Percentiles rank a stretch among this genome's conserved stretches.
These are phyloP conservation scores for Aspergillus vadensis DNA, from an alignment of 2,329 filamentous ascomycete genomes.

Conservation along the genomic window DNA sequence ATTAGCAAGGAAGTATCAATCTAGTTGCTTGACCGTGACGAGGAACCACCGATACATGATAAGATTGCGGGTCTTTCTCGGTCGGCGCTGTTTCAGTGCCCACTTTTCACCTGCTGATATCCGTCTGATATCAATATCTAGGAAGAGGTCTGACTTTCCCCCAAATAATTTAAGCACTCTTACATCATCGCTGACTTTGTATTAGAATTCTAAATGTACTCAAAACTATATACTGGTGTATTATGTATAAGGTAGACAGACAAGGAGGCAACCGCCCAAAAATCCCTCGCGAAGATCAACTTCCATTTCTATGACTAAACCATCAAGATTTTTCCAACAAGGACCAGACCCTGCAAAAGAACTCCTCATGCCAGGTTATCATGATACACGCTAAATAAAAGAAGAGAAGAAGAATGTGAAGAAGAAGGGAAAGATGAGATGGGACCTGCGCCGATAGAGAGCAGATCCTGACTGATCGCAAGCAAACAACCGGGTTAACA, in stretches of 20 bases:
- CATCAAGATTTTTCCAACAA: constrained; percentile 24
- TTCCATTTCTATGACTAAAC: constrained; percentile 40
- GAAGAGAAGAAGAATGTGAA: background rate
- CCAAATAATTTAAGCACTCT: background rate
- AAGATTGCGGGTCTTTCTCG: constrained; percentile 2
- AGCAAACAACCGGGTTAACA: constrained; percentile 59
- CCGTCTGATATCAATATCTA: too few species aligned
- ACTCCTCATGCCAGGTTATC: constrained; percentile 29
- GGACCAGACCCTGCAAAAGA: constrained; percentile 21
- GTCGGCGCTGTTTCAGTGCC: background rate
- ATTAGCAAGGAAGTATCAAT: too few species aligned
- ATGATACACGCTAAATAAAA: constrained; percentile 31
- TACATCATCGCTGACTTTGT: background rate
- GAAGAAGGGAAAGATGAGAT: constrained; percentile 1
- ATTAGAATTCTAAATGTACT: background rate
- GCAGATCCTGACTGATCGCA: constrained; percentile 7
- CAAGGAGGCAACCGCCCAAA: background rate
- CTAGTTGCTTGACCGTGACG: constrained; percentile 2
- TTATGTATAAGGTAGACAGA: background rate
- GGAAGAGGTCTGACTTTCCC: too few species aligned
- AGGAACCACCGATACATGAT: constrained; percentile 7
- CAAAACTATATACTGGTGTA: constrained; percentile 6
- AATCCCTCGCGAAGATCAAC: constrained; percentile 10
- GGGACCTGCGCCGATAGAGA: constrained; percentile 3
- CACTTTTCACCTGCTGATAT: too few species aligned